Evolutionary conservation across 2,329 filamentous ascomycete species (phyloP).

Genomic region (Penicillium sp.): DNA sequence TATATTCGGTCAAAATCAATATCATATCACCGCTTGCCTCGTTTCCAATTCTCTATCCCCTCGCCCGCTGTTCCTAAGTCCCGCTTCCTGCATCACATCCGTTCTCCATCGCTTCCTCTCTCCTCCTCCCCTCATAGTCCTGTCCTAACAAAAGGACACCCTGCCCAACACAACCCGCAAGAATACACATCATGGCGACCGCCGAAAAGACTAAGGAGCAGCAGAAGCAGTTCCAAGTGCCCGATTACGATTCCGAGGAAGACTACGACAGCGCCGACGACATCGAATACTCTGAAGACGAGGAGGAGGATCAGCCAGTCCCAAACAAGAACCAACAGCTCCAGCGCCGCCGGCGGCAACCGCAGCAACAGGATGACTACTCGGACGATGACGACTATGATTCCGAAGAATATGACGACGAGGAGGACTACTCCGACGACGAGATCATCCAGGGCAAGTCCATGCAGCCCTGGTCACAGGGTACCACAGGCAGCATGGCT

Average conservation of each 20-base stretch:
- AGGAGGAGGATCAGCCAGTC: constrained; percentile 19
- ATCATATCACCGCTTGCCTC: constrained; percentile 19
- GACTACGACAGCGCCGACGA: constrained; percentile 36
- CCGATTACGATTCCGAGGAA: constrained; percentile 31
- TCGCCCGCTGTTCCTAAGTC: not conserved
- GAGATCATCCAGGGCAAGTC: constrained; percentile 19
- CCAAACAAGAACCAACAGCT: constrained; percentile 22
- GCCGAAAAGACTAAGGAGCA: constrained; percentile 33
- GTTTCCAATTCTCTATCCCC: constrained; percentile 3
- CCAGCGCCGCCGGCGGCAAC: constrained; percentile 21
- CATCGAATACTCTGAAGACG: constrained; percentile 30
- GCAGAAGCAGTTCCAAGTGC: constrained; percentile 27
- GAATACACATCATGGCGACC: constrained; percentile 28
- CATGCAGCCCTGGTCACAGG: constrained; percentile 30
- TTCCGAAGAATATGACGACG: constrained; percentile 35
- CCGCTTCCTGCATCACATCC: not conserved
- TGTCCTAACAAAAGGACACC: not conserved
- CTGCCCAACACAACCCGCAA: not conserved
- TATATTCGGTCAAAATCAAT: constrained; percentile 2
- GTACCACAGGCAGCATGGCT: constrained; percentile 28
- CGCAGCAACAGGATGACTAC: constrained; percentile 27
- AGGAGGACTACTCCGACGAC: constrained; percentile 32
- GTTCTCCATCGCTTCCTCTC: not conserved
- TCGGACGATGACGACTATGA: constrained; percentile 36
- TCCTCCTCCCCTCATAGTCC: not conserved